A percentile compares a stretch with the other conserved stretches of the same genome.
phyloP scores from a whole-genome alignment of 805 yeast genomes.

The Maudiozyma barnettii region DNA sequence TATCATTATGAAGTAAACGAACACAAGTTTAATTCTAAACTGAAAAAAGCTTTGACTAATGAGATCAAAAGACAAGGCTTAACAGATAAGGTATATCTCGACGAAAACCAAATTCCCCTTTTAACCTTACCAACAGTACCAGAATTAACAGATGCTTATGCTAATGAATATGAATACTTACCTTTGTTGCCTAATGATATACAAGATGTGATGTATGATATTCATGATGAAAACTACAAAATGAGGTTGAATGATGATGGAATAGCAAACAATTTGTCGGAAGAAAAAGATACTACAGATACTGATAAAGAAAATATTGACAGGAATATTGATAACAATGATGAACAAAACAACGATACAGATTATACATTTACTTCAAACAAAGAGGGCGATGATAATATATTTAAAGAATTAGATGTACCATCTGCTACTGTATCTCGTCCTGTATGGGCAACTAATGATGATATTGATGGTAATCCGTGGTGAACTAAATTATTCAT shows the following conservation, averaged over 20 bases:
- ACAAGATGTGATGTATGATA: slow-evolving; percentile 62
- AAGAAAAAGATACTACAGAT: slow-evolving; percentile 6
- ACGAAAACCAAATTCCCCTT: slow-evolving; percentile 44
- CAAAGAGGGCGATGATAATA: slow-evolving; percentile 1
- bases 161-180: slow-evolving; percentile 51
- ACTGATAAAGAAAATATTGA: not conserved
- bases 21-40: slow-evolving; percentile 46
- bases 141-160: slow-evolving; percentile 68
- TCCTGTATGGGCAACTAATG: slow-evolving; percentile 40
- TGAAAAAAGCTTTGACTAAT: slow-evolving; percentile 30
- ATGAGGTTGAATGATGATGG: slow-evolving; percentile 17
- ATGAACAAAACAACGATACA: not conserved
- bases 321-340: slow-evolving; percentile 1
- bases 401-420: slow-evolving; percentile 59
- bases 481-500: slow-evolving; percentile 35
- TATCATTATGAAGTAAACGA: slow-evolving; percentile 85
- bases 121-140: slow-evolving; percentile 61
- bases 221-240: slow-evolving; percentile 37
- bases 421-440: slow-evolving; percentile 39
- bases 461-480: slow-evolving; percentile 50
- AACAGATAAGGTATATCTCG: slow-evolving; percentile 27
- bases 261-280: slow-evolving; percentile 8
- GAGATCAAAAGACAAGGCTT: slow-evolving; percentile 12
- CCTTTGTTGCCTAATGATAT: slow-evolving; percentile 66
- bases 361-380: not conserved